Evolutionary conservation across 208 protist species (phyloP).

Genomic region (Wallacemonas sp.): DNA sequence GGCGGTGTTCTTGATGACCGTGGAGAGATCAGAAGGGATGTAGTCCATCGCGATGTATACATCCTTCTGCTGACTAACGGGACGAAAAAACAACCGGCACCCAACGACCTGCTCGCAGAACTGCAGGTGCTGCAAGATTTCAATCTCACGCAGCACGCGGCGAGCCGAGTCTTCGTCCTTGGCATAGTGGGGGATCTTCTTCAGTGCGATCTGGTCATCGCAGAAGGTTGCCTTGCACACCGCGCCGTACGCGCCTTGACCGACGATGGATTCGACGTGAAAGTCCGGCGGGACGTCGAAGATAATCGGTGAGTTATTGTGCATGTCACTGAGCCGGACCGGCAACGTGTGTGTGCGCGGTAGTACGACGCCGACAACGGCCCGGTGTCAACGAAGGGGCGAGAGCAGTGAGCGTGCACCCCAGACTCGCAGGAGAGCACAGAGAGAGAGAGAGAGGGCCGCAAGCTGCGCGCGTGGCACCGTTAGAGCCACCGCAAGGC

Average conservation of each 20-base stretch:
- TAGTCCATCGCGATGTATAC: slow-evolving; percentile 92
- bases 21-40: slow-evolving; percentile 81
- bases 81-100: slow-evolving; percentile 87
- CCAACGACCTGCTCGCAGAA: slow-evolving; percentile 88
- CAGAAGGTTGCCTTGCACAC: slow-evolving; percentile 89
- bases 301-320: slow-evolving; percentile 54
- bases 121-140: slow-evolving; percentile 83
- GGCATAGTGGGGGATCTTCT: slow-evolving; percentile 90
- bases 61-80: slow-evolving; percentile 88
- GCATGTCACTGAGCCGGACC: neutral
- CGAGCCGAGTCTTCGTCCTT: slow-evolving; percentile 78
- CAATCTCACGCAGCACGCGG: slow-evolving; percentile 87
- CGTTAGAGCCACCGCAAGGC: no score
- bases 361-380: no score
- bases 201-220: slow-evolving; percentile 79
- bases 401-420: no score
- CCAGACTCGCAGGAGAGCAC: no score
- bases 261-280: slow-evolving; percentile 88
- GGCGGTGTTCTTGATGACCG: slow-evolving; percentile 76
- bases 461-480: no score
- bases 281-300: slow-evolving; percentile 90
- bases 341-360: slow-evolving; percentile 4
- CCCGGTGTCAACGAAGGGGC: no score
- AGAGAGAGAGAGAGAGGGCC: no score
- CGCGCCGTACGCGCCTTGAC: slow-evolving; percentile 92